phyloP scores from a whole-genome alignment of 805 yeast genomes.

The Torulaspora franciscae region DNA sequence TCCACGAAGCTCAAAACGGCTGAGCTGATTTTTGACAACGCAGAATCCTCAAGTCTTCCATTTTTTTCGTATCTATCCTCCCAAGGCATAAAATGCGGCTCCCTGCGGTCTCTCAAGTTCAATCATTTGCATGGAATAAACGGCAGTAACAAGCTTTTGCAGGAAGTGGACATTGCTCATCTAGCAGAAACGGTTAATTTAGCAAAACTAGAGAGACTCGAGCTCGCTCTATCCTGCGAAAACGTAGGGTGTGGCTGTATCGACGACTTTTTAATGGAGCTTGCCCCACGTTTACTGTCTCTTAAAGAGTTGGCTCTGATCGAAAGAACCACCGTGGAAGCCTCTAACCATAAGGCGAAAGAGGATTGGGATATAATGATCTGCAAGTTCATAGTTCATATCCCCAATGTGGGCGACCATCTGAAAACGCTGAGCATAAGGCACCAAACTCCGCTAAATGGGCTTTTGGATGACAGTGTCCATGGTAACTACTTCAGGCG shows the following conservation, averaged over 20 bases:
- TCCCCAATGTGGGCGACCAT: constrained; percentile 32
- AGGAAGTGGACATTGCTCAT: constrained; percentile 32
- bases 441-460: constrained; percentile 56
- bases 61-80: constrained; percentile 30
- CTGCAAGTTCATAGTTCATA: constrained; percentile 38
- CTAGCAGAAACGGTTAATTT: constrained; percentile 34
- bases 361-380: constrained; percentile 53
- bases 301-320: constrained; percentile 29
- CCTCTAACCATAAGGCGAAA: constrained; percentile 43
- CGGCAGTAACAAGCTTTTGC: constrained; percentile 37
- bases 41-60: constrained; percentile 36
- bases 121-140: constrained; percentile 45
- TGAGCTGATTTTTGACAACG: constrained; percentile 34
- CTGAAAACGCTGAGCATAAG: constrained; percentile 46
- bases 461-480: constrained; percentile 55
- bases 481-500: constrained; percentile 71
- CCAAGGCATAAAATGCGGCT: constrained; percentile 11
- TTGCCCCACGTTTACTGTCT: constrained; percentile 34
- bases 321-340: constrained; percentile 35
- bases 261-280: constrained; percentile 37
- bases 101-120: constrained; percentile 37
- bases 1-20: constrained; percentile 16
- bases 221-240: constrained; percentile 53
- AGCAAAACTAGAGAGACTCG: constrained; percentile 38
- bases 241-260: constrained; percentile 44